Percentiles rank a stretch among this genome's conserved stretches.
Evolutionary conservation across 331 rosid species (phyloP).

Genomic region (Malus hybrid): DNA sequence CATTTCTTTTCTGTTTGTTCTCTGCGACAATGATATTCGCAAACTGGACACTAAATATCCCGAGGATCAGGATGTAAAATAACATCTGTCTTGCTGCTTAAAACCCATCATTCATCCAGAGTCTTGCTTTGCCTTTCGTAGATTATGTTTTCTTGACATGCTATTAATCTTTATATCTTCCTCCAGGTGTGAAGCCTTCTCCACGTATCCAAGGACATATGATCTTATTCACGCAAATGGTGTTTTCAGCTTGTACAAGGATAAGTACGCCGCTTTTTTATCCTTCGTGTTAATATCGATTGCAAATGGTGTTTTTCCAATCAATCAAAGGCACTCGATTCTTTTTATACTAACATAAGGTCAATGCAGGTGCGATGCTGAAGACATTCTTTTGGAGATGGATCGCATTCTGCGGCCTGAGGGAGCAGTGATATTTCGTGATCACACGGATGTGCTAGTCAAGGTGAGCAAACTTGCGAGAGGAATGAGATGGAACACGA

Average conservation of each 20-base stretch:
- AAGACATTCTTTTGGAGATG: constrained; percentile 75
- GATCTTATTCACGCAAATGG: constrained; percentile 88
- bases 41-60: not conserved
- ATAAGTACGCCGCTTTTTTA: constrained; percentile 30
- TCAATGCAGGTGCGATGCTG: constrained; percentile 50
- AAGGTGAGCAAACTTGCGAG: constrained; percentile 43
- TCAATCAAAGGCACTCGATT: not conserved
- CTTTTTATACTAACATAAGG: constrained; percentile 10
- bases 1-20: not conserved
- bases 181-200: constrained; percentile 81
- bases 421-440: constrained; percentile 77
- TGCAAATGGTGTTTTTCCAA: not conserved
- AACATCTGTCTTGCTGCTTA: not conserved
- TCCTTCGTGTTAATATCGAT: not conserved
- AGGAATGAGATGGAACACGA: constrained; percentile 80
- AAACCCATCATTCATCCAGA: not conserved
- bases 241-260: constrained; percentile 67
- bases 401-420: constrained; percentile 80
- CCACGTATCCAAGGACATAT: constrained; percentile 87
- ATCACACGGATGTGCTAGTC: constrained; percentile 40
- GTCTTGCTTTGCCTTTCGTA: not conserved
- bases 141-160: not conserved
- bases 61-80: not conserved
- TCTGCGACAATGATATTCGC: not conserved
- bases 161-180: constrained; percentile 2